These are phyloP conservation scores for Phytophthora constricta DNA, from an alignment of 352 stramenopile genomes.

Conservation along the genomic window DNA sequence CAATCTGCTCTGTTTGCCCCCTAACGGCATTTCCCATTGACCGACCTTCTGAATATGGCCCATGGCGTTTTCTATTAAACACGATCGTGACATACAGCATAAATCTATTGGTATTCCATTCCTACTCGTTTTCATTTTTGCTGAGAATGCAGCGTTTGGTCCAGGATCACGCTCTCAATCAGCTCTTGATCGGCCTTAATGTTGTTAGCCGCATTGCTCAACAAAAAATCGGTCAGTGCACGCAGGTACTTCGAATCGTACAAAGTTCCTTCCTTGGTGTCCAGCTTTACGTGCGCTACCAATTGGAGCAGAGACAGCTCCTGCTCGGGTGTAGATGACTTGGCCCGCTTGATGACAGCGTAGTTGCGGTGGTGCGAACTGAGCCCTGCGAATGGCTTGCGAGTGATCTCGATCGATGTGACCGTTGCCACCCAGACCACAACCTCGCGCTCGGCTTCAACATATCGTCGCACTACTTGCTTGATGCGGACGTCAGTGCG, in stretches of 20 bases:
- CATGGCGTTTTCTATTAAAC: too few species aligned
- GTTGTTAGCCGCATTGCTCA: conserved; percentile 46
- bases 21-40: neutral
- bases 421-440: conserved; percentile 37
- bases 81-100: too few species aligned
- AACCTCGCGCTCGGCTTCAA: conserved; percentile 33
- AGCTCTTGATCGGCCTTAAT: conserved; percentile 51
- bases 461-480: conserved; percentile 33
- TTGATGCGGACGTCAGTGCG: conserved; percentile 35
- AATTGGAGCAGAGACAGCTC: conserved; percentile 55
- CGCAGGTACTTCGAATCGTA: conserved; percentile 40
- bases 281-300: conserved; percentile 49
- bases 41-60: too few species aligned
- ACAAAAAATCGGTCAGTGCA: conserved; percentile 51
- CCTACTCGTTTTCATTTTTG: neutral
- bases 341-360: conserved; percentile 55
- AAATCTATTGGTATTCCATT: neutral
- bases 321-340: conserved; percentile 21
- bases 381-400: conserved; percentile 25
- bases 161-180: conserved; percentile 51
- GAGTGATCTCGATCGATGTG: conserved; percentile 26
- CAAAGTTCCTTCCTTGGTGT: conserved; percentile 40
- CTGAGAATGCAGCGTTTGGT: conserved; percentile 9
- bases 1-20: neutral
- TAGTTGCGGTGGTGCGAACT: conserved; percentile 61